Percentiles rank a stretch among this genome's conserved stretches.
Evolutionary conservation across 345 rosid genomes (phyloP).

Genomic region (Eucalyptus sideroxylon): DNA sequence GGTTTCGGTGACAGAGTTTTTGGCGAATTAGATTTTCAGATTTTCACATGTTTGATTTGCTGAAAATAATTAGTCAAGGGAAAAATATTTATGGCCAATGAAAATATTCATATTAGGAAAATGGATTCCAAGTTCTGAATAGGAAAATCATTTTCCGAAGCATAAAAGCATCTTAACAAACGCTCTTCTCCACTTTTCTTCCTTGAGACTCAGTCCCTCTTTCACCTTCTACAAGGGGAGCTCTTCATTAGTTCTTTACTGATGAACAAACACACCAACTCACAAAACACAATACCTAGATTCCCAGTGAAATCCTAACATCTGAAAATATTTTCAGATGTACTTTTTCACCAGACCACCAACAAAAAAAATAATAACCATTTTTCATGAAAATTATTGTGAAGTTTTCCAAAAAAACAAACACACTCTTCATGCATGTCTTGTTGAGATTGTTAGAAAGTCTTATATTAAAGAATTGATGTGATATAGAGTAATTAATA

Average conservation of each 20-base stretch:
- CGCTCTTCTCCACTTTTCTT: background rate
- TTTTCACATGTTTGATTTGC: background rate
- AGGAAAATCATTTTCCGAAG: background rate
- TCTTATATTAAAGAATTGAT: background rate
- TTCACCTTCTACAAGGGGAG: background rate
- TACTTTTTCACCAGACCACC: background rate
- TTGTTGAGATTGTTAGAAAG: background rate
- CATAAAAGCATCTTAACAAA: background rate
- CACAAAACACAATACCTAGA: background rate
- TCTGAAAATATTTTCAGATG: background rate
- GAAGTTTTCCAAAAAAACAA: background rate
- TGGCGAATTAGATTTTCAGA: background rate
- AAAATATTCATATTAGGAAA: background rate
- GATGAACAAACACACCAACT: background rate
- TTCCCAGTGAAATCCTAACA: background rate
- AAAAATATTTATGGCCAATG: background rate
- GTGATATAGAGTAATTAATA: background rate
- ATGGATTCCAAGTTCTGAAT: background rate
- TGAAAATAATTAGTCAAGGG: background rate
- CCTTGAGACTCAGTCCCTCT: background rate
- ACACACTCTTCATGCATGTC: background rate
- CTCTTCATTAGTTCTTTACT: background rate
- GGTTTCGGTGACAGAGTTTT: background rate
- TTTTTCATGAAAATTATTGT: background rate
- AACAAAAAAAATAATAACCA: background rate